Conservation (phyloP, 495 filamentous ascomycete genomes). For the Podospora didyma region DNA sequence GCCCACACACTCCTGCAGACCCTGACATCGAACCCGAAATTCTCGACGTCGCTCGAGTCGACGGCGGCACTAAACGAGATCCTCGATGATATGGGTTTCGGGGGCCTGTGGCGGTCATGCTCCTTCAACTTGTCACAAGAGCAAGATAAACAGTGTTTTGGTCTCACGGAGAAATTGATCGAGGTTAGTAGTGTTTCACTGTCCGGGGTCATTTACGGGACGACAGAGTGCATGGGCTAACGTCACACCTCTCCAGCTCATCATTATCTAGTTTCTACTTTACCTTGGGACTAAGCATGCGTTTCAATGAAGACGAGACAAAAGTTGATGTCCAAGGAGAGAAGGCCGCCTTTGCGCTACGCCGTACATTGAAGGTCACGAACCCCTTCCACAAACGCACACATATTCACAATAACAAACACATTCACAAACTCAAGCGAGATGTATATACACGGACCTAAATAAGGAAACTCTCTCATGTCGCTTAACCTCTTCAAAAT, state of each 20-base stretch:
- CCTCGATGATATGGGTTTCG: conserved; percentile 55
- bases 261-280: conserved; percentile 1
- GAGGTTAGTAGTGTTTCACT: conserved; percentile 40
- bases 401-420: neutral
- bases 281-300: neutral
- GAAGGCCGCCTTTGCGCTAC: neutral
- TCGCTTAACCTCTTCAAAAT: too few relatives aligned
- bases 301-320: neutral
- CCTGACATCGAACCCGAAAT: conserved; percentile 43
- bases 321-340: neutral
- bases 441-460: too few relatives aligned
- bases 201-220: neutral
- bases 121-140: conserved; percentile 43
- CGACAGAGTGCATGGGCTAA: neutral
- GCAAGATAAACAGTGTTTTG: conserved; percentile 46
- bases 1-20: conserved; percentile 50
- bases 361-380: too few relatives aligned
- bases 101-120: conserved; percentile 49
- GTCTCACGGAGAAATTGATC: conserved; percentile 54
- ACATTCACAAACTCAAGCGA: neutral
- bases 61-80: conserved; percentile 38
- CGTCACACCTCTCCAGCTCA: neutral
- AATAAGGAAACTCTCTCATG: too few relatives aligned
- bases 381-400: neutral
- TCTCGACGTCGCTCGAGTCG: conserved; percentile 35